Percentiles rank a stretch among this genome's conserved stretches.
Evolutionary conservation across 202 grass and related monocot genomes (phyloP).

Genomic region (Elaeis oleifera): DNA sequence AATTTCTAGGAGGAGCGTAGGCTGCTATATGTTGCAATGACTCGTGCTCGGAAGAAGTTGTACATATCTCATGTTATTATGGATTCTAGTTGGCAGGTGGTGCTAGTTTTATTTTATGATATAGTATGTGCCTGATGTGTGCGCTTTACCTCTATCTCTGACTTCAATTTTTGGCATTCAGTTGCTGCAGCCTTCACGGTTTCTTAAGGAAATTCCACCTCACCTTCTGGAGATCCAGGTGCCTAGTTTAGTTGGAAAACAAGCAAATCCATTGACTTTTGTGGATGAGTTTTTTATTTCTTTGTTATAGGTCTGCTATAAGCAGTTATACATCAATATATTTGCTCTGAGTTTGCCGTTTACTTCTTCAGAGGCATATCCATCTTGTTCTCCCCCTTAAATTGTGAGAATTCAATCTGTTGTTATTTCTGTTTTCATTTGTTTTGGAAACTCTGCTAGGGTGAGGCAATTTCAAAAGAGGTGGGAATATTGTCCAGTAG

Average conservation of each 20-base stretch:
- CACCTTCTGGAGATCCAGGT: conserved; percentile 86
- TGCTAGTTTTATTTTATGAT: no score
- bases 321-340: no score
- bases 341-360: background rate
- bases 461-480: conserved; percentile 36
- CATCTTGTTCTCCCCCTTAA: no score
- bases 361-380: background rate
- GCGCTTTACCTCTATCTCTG: no score
- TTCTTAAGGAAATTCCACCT: conserved; percentile 73
- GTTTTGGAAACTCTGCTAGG: conserved; percentile 34
- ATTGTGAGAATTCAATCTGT: background rate
- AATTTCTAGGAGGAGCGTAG: conserved; percentile 79
- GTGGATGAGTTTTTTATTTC: no score
- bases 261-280: no score
- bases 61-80: conserved; percentile 70
- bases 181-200: conserved; percentile 87
- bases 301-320: no score
- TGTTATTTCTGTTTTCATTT: conserved; percentile 21
- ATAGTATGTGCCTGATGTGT: no score
- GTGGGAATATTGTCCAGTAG: conserved; percentile 15
- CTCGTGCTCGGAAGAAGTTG: conserved; percentile 78
- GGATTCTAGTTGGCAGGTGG: conserved; percentile 72
- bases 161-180: conserved; percentile 24
- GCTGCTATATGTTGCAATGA: conserved; percentile 93
- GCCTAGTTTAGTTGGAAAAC: no score